Evolutionary conservation across 1,284 basidiomycete species (phyloP).

Genomic region (Peniophora sp.): DNA sequence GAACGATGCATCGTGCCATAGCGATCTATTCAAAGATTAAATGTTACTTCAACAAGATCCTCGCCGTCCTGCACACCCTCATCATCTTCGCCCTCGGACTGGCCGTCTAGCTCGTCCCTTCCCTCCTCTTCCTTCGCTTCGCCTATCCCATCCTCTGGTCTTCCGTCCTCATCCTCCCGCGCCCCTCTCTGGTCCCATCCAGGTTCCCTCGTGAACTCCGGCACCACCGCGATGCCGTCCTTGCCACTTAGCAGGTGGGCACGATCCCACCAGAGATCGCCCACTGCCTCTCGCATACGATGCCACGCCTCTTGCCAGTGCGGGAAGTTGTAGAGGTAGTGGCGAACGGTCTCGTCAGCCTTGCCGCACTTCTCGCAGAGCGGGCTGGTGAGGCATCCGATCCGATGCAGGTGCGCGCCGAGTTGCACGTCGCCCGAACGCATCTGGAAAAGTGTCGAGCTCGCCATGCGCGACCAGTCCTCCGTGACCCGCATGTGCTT

Average conservation of each 20-base stretch:
- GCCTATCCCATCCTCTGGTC: no score
- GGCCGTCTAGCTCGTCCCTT: no score
- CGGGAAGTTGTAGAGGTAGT: slow-evolving; percentile 19
- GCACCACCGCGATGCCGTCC: not conserved
- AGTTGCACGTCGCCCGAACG: slow-evolving; percentile 20
- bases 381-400: slow-evolving; percentile 9
- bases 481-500: slow-evolving; percentile 3
- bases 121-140: no score
- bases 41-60: no score
- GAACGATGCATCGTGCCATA: no score
- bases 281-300: not conserved
- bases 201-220: not conserved
- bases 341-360: slow-evolving; percentile 14
- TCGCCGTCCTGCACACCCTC: no score
- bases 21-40: no score
- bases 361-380: slow-evolving; percentile 17
- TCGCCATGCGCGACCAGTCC: slow-evolving; percentile 4
- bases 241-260: not conserved
- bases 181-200: no score
- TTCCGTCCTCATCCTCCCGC: no score
- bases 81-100: no score
- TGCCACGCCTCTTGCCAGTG: not conserved
- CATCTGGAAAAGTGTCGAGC: slow-evolving; percentile 19
- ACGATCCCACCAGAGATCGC: not conserved
- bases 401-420: slow-evolving; percentile 16